phyloP scores from a whole-genome alignment of 495 filamentous ascomycete genomes.

The Penicillium coffeae region DNA sequence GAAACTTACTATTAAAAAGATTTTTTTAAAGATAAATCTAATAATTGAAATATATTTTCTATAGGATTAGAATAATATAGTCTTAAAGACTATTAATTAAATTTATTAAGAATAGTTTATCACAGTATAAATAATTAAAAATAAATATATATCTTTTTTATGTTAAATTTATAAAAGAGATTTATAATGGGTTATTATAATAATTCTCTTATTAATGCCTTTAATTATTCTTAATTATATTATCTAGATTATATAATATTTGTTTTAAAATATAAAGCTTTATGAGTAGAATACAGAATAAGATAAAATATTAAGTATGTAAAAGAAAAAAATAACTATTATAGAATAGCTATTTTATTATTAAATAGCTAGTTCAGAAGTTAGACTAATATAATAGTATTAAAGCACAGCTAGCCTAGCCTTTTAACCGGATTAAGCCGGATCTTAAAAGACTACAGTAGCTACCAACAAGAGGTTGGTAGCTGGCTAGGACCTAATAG shows the following conservation, averaged over 20 bases:
- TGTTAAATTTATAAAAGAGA: too few species aligned
- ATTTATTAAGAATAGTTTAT: too few species aligned
- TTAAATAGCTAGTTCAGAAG: background rate
- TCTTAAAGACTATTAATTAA: background rate
- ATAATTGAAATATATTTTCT: background rate
- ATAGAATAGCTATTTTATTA: constrained; percentile 3
- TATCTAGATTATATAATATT: background rate
- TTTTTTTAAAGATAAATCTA: background rate
- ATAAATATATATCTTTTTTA: too few species aligned
- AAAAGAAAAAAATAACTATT: constrained; percentile 1
- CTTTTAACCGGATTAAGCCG: too few species aligned
- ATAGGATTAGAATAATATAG: background rate
- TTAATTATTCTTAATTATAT: background rate
- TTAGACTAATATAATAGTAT: background rate
- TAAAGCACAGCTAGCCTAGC: background rate
- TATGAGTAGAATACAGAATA: background rate
- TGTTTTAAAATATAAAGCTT: background rate
- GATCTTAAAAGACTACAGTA: too few species aligned
- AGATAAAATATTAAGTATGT: background rate
- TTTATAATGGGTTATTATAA: too few species aligned
- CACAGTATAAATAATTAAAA: too few species aligned
- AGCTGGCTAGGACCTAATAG: too few species aligned
- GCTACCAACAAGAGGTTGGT: too few species aligned
- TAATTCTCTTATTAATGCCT: too few species aligned
- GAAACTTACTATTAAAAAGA: background rate